Percentiles rank a stretch among this genome's conserved stretches.
These are phyloP conservation scores for Salix udensis DNA, from an alignment of 345 rosid species.

Conservation along the genomic window DNA sequence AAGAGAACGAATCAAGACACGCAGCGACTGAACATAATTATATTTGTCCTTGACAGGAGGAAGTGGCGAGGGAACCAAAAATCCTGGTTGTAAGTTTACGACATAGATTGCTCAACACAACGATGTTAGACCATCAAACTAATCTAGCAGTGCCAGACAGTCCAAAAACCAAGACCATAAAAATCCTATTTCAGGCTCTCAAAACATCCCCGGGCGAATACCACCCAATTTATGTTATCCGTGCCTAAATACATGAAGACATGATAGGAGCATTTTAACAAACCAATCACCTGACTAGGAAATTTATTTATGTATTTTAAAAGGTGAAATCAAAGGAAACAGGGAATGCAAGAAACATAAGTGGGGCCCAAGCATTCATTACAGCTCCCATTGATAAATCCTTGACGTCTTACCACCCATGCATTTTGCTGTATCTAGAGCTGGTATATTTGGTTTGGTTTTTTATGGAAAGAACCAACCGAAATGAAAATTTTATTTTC, in stretches of 20 bases:
- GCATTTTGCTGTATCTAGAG: too few relatives aligned
- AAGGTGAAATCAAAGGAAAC: slow-evolving; percentile 12
- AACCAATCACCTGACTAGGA: neutral
- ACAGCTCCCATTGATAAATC: slow-evolving; percentile 8
- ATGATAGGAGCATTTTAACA: slow-evolving; percentile 7
- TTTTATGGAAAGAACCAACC: too few relatives aligned
- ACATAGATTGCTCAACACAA: neutral
- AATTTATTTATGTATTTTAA: too few relatives aligned
- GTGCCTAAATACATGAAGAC: neutral
- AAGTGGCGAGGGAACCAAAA: neutral
- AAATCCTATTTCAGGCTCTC: slow-evolving; percentile 7
- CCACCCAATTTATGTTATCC: neutral
- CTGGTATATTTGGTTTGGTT: too few relatives aligned
- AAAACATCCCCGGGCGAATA: neutral
- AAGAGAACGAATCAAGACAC: neutral
- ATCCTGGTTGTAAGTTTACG: neutral
- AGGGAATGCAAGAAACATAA: slow-evolving; percentile 10
- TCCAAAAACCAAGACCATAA: neutral
- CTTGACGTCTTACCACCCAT: neutral
- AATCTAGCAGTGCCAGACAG: neutral
- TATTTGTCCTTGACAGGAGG: neutral
- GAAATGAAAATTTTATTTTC: too few relatives aligned
- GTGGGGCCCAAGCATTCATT: slow-evolving; percentile 11
- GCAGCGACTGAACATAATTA: neutral
- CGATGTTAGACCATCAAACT: neutral